A percentile compares a stretch with the other conserved stretches of the same genome.
These are phyloP conservation scores for Porcisia deanei DNA, from an alignment of 208 protist genomes.

Conservation along the genomic window DNA sequence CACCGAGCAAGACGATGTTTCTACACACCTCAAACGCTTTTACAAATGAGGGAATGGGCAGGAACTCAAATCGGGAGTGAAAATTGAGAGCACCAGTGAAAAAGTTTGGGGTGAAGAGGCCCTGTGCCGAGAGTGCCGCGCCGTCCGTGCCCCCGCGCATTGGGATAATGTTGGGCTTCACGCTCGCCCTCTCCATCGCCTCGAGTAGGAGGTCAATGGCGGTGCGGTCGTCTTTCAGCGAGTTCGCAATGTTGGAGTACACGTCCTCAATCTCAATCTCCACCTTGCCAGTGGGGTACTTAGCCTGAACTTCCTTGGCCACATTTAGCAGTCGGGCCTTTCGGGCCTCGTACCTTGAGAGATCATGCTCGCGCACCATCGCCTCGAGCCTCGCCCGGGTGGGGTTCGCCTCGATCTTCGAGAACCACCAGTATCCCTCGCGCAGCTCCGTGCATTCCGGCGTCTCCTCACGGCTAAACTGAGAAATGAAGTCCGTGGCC, in stretches of 20 bases:
- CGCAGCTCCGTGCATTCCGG: constrained; percentile 78
- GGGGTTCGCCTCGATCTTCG: constrained; percentile 57
- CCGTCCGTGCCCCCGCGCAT: constrained; percentile 89
- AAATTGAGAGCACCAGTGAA: constrained; percentile 91
- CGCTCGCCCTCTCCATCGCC: constrained; percentile 49
- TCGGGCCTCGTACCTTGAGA: constrained; percentile 44
- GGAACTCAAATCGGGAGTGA: constrained; percentile 85
- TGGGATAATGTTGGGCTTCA: constrained; percentile 72
- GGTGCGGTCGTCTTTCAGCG: constrained; percentile 53
- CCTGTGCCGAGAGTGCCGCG: constrained; percentile 67
- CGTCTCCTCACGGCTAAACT: constrained; percentile 70
- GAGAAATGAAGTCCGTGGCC: constrained; percentile 75
- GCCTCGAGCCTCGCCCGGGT: constrained; percentile 48
- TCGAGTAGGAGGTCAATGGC: constrained; percentile 77
- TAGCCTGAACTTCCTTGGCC: constrained; percentile 44
- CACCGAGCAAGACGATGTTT: constrained; percentile 63
- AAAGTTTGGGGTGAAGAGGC: constrained; percentile 80
- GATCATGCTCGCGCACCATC: constrained; percentile 80
- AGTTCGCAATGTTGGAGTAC: constrained; percentile 81
- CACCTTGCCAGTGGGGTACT: constrained; percentile 72
- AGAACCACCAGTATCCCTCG: constrained; percentile 86
- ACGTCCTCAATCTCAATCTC: constrained; percentile 60
- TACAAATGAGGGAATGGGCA: constrained; percentile 81
- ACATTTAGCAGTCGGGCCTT: constrained; percentile 55
- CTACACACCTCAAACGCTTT: constrained; percentile 83